Evolutionary conservation across 352 stramenopile species (phyloP), one percentile per base, ranked within the genome.

Genomic region (Pythium scleroteichum): DNA sequence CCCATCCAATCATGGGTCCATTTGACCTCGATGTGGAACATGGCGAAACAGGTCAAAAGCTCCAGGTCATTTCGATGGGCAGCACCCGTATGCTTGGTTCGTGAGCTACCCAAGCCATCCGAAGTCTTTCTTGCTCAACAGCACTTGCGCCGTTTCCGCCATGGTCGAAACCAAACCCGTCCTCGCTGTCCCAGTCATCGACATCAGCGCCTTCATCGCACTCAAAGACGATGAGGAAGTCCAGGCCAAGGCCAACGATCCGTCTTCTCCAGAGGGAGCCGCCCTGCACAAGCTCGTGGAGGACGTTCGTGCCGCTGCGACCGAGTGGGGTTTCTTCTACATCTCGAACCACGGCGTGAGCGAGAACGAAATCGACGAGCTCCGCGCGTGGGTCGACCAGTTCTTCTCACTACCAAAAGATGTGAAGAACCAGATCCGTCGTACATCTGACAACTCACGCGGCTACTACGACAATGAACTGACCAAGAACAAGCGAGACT

Each of bases 401-500:
- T 97, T 97, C 72, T 98, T 98, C 70, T 53, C 22, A 4, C 69
- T 97, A 13, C 79, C 85, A 1, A 73, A 75, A 41, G 63, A 85
- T 2, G 55, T 71, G 13, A 92, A 93, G 66, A 46, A 57, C 39
- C 49, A 40, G 1, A 51, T 96, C 40, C 85, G 57, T 1, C 95
- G 90, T 61, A 82, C 16, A 51, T 75, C 57, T 33, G 72, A 64
- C n/a, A 98, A 98, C 78, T 72, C 90, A 23, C 77, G 88, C 50
- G 94, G 94, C 16, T 98, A 90, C 68, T 97, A 96, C 69, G 89
- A 98, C 60, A 81, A 95, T 58, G 94, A 98, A 59, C 71, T 98
- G 22, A 98, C 94, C 40, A 98, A 98, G 76, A 87, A 95, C 64
- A 92, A 85, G 52, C 71, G 71, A n/a, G 94, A 98, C 73, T 97